Percentiles rank a stretch among this genome's conserved stretches.
phyloP scores from a whole-genome alignment of 305 asterid genomes.

The Petunia hybrid region DNA sequence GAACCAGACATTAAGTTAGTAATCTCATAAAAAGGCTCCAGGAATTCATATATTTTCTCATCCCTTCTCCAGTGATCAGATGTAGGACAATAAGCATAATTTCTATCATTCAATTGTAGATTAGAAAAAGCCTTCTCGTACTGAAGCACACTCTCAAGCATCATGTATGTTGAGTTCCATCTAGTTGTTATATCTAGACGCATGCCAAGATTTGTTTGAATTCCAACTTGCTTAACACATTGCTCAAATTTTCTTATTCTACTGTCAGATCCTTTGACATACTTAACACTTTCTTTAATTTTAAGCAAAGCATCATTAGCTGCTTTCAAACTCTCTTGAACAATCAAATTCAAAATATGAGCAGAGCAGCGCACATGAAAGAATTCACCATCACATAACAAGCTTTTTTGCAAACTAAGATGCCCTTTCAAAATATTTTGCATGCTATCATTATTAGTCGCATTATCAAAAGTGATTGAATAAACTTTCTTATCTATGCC shows the following conservation, averaged over 20 bases:
- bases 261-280: too few species aligned
- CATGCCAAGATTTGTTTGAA: background rate
- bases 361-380: background rate
- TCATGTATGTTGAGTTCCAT: background rate
- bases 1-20: background rate
- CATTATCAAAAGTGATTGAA: too few species aligned
- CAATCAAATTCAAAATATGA: background rate
- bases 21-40: conserved; percentile 18
- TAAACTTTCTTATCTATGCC: too few species aligned
- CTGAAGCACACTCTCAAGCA: background rate
- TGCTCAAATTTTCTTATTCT: too few species aligned
- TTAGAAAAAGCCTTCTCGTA: background rate
- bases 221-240: too few species aligned
- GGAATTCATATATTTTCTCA: background rate
- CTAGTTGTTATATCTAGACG: background rate
- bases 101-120: background rate
- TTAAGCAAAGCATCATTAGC: background rate
- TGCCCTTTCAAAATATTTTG: background rate
- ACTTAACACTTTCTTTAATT: conserved; percentile 21
- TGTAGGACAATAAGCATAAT: conserved; percentile 15
- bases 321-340: conserved; percentile 12
- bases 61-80: background rate
- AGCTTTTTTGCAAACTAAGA: background rate
- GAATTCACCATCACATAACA: conserved; percentile 9
- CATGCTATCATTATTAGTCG: too few species aligned